Evolutionary conservation across 2,329 filamentous ascomycete species (phyloP), one percentile per base, ranked within the genome.

Genomic region (Fusarium nanum): DNA sequence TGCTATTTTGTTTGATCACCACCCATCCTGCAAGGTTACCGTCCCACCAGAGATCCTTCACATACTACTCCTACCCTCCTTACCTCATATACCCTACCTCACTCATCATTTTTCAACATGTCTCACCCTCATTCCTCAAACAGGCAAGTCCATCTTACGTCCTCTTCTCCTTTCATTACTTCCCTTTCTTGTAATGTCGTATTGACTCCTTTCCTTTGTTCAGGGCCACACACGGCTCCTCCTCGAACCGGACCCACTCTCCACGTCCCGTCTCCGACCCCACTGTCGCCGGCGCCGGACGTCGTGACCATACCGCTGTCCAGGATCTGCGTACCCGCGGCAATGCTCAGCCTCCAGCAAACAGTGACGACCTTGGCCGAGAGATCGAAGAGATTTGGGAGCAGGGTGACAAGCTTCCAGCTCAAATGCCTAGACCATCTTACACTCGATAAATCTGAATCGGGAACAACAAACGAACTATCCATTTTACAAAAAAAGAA

Each of bases 151-250:
- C 34, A 3, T 8, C n/a, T 11, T 14, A 20, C 16, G 3, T 4
- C n/a, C 16, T 14, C 9, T 18, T n/a, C 11, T 5, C 30, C 7
- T 16, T 7, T 37, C 5, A 11, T 16, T 44, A 10, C 8, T 23
- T 14, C 9, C 20, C 22, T 25, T 8, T 9, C 6, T 7, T 22
- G 5, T 12, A 52, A 25, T 34, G 20, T 32, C 23, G 18, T 28
- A 47, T 18, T 40, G 18, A 34, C 14, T 44, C 22, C 6, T 37
- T n/a, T 30, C 13, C 10, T 8, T 32, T 6, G 42, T 16, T 22
- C 20, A 60, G 61, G 11, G 47, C 32, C 20, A 32, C 22, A 14
- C 49, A 37, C 7, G 61, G 52, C 14, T 59, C 62, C 14, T 58
- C 62, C 20, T 56, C 12, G 8, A 20, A 25, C n/a, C 62, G 60